Evolutionary conservation across 495 filamentous ascomycete genomes (phyloP), one percentile per base, ranked within the genome.

Genomic region (Neurospora africana): DNA sequence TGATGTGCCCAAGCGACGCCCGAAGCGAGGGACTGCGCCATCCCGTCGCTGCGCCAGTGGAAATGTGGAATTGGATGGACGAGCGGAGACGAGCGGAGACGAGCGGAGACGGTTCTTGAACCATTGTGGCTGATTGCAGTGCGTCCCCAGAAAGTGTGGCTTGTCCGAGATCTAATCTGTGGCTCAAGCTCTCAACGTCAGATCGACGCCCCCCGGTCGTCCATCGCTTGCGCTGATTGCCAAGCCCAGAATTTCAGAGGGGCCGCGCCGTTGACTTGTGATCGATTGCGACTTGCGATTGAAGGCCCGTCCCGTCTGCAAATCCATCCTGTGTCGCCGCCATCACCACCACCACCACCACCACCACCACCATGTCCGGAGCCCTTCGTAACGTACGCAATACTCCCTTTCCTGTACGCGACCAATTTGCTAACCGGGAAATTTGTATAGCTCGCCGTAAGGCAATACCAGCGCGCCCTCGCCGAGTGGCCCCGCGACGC

Each of bases 401-500:
- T 4, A 40, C 39, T 5, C 39, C 0, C 4, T 37, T 37, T 37
- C 11, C 5, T 6, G 36, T 40, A 40, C 15, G 13, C 39, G 39
- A 37, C 2, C 39, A 15, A 5, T 40, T 40, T 6, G 13, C 39
- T 40, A 40, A 40, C 13, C 13, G 4, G 5, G 39, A 15, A 39
- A 40, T 40, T 17, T 15, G 4, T 0, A 17, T 15, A 41, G 76
- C 39, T 73, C 75, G 76, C 75, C 27, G 70, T 69, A 38, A 71
- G 70, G 38, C 73, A 75, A 47, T 78, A 89, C 84, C 83, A 89
- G 71, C 89, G 86, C 81, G 89, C 91, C 72, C 83, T 96, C 70
- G 83, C 86, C 74, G 89, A 87, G 75, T 97, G 93, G 93, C 94
- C 94, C 68, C 84, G 85, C 73, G 92, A 96, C 78, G 77, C 81